Conservation (phyloP, 2,329 filamentous ascomycete genomes). For the Alternaria panax region DNA sequence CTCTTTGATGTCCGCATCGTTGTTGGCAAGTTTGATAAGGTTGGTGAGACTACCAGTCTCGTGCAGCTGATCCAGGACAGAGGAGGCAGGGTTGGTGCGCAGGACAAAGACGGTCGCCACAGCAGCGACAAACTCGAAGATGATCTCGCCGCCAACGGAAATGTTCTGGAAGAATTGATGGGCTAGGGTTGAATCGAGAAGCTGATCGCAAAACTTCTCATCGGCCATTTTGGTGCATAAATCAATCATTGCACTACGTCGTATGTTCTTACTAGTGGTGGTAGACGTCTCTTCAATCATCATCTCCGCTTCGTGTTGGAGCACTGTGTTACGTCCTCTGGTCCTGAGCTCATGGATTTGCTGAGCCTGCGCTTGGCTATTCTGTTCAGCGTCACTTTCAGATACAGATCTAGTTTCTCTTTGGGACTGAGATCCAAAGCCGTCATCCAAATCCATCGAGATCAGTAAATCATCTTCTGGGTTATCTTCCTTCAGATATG, state of each 20-base stretch:
- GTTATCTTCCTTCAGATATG: constrained; percentile 64
- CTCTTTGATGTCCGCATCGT: constrained; percentile 62
- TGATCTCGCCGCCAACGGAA: constrained; percentile 52
- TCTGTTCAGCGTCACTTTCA: constrained; percentile 54
- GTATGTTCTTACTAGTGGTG: constrained; percentile 49
- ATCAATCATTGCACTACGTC: constrained; percentile 63
- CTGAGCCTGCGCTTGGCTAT: constrained; percentile 61
- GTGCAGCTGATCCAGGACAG: constrained; percentile 65
- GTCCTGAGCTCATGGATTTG: constrained; percentile 64
- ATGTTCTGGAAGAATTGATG: constrained; percentile 71
- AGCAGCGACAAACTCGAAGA: constrained; percentile 68
- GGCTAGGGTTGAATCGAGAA: constrained; percentile 77
- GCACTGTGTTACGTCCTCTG: constrained; percentile 64
- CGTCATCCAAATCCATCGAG: constrained; percentile 43
- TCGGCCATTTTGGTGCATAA: constrained; percentile 63
- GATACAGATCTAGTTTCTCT: constrained; percentile 34
- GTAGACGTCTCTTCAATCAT: constrained; percentile 67
- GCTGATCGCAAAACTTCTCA: constrained; percentile 71
- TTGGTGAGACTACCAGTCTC: constrained; percentile 63
- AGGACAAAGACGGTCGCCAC: constrained; percentile 70
- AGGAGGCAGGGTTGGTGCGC: constrained; percentile 65
- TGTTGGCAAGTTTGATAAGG: constrained; percentile 63
- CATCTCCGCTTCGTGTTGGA: constrained; percentile 62
- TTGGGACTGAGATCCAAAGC: constrained; percentile 25
- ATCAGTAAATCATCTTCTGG: constrained; percentile 51